Conservation (phyloP, 352 stramenopile genomes). For the Ochromonadaceae sp. region DNA sequence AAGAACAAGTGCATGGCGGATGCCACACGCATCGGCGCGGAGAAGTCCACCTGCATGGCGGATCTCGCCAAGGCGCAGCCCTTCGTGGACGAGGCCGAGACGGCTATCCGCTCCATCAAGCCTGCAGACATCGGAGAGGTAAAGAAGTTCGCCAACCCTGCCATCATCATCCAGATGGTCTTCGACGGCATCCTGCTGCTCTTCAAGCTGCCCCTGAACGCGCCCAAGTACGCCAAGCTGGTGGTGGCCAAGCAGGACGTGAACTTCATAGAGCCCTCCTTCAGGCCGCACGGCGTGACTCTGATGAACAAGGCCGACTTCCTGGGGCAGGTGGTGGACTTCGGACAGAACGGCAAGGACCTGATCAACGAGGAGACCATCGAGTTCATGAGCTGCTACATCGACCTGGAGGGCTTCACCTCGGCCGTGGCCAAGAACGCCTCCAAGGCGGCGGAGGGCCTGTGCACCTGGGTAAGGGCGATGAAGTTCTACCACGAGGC, state of each 20-base stretch:
- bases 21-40: conserved; percentile 72
- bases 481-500: conserved; percentile 98
- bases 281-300: conserved; percentile 77
- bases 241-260: conserved; percentile 92
- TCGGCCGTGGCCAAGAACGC: conserved; percentile 88
- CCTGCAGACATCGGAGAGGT: conserved; percentile 92
- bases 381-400: conserved; percentile 86
- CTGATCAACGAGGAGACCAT: conserved; percentile 98
- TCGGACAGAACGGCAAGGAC: conserved; percentile 85
- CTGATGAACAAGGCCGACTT: conserved; percentile 94
- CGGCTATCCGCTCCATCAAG: conserved; percentile 93
- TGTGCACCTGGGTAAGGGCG: conserved; percentile 89
- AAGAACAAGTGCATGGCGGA: conserved; percentile 91
- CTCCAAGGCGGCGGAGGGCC: conserved; percentile 78
- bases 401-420: conserved; percentile 89
- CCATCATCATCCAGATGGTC: conserved; percentile 94
- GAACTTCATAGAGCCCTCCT: conserved; percentile 89
- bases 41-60: conserved; percentile 83
- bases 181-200: conserved; percentile 94
- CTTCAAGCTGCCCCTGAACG: conserved; percentile 76
- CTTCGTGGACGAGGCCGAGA: conserved; percentile 91
- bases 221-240: conserved; percentile 68
- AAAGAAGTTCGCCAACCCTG: conserved; percentile 91
- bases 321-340: conserved; percentile 85
- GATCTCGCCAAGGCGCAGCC: conserved; percentile 94